phyloP scores from a whole-genome alignment of 352 stramenopile genomes.

The Thalassiosira livingstoniorum region DNA sequence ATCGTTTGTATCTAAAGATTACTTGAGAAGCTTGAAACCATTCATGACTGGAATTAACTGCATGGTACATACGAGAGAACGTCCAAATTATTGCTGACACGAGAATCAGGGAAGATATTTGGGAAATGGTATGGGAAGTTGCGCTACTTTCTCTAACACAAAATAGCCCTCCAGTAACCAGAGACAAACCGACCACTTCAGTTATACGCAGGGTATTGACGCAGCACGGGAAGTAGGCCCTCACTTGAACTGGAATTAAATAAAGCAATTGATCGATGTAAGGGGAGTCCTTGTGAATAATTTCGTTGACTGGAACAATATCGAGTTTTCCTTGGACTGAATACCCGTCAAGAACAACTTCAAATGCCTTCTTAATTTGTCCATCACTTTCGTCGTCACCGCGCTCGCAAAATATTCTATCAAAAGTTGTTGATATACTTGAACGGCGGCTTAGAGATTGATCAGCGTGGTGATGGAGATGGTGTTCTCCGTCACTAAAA shows the following conservation, averaged over 20 bases:
- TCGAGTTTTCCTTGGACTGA: constrained; percentile 17
- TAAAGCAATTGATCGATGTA: constrained; percentile 9
- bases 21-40: constrained; percentile 17
- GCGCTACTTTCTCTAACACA: neutral
- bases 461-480: too few species aligned
- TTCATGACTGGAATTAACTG: constrained; percentile 22
- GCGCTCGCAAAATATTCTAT: constrained; percentile 28
- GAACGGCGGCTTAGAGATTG: constrained; percentile 9
- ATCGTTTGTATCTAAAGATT: constrained; percentile 23
- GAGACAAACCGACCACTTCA: constrained; percentile 35
- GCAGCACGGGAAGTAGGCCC: constrained; percentile 6
- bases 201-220: constrained; percentile 17
- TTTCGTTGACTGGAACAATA: constrained; percentile 12
- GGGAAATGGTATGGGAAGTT: neutral
- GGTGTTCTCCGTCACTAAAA: too few species aligned
- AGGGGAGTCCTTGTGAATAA: constrained; percentile 16
- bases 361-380: neutral
- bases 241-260: constrained; percentile 25
- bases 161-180: constrained; percentile 29
- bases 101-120: constrained; percentile 23
- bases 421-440: constrained; percentile 13
- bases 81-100: constrained; percentile 15
- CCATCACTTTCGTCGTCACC: neutral
- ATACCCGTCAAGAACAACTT: constrained; percentile 24
- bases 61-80: constrained; percentile 12